Percentiles rank a stretch among this genome's conserved stretches.
These are phyloP conservation scores for Cladosporium cucumerinum DNA, from an alignment of 2,329 filamentous ascomycete species.

Conservation along the genomic window DNA sequence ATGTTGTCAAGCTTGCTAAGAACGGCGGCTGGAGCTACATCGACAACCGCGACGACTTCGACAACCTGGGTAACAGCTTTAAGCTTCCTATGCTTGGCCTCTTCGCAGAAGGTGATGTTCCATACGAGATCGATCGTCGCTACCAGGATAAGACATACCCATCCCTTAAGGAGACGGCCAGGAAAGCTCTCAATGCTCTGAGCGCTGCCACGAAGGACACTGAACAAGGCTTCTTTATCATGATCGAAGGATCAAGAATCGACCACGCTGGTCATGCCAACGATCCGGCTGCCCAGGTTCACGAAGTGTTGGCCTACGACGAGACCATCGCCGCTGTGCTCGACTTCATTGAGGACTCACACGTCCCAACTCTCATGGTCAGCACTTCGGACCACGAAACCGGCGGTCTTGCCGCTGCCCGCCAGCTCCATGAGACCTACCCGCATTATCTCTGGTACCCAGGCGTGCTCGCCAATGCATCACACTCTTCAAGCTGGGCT, in stretches of 20 bases:
- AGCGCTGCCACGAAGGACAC: constrained; percentile 76
- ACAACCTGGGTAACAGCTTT: constrained; percentile 64
- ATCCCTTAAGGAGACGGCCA: constrained; percentile 86
- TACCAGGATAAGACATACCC: constrained; percentile 78
- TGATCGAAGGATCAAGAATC: constrained; percentile 96
- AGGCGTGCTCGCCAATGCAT: constrained; percentile 73
- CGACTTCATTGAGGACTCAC: constrained; percentile 74
- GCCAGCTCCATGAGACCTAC: constrained; percentile 63
- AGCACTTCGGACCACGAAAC: constrained; percentile 96
- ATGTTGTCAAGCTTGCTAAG: constrained; percentile 70
- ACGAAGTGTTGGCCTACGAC: constrained; percentile 95
- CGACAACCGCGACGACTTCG: constrained; percentile 67
- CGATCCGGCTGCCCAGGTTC: constrained; percentile 55
- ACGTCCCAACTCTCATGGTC: constrained; percentile 75
- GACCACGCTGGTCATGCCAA: constrained; percentile 79
- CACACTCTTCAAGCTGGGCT: constrained; percentile 69
- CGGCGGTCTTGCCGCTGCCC: constrained; percentile 77
- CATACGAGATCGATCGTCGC: constrained; percentile 87
- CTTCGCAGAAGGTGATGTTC: constrained; percentile 77
- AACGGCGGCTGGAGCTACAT: constrained; percentile 76
- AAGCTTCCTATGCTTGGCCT: constrained; percentile 82
- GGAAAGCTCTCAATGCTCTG: constrained; percentile 74
- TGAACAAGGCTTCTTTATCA: constrained; percentile 94
- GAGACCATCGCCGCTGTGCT: constrained; percentile 76
- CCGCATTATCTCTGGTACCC: constrained; percentile 79